phyloP scores from a whole-genome alignment of 2,329 filamentous ascomycete species.

The Ophiostoma quercus region DNA sequence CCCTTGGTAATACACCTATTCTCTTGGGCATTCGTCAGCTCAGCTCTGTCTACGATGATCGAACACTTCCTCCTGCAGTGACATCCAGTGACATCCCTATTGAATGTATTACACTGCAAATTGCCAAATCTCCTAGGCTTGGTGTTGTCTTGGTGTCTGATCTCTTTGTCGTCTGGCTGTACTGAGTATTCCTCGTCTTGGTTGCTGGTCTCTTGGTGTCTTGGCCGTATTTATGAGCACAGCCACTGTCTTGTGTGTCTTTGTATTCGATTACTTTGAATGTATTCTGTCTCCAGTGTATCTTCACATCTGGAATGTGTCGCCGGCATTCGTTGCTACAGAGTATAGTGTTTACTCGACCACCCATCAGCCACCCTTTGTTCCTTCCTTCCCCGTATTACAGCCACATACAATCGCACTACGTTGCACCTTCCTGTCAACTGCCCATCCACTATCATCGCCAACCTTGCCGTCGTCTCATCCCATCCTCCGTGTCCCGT shows the following conservation, averaged over 20 bases:
- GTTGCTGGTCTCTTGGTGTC: background rate
- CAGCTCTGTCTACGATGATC: background rate
- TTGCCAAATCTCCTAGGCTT: slow-evolving; percentile 13
- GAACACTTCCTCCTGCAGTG: too few relatives aligned
- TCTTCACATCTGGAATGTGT: background rate
- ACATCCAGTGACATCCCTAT: background rate
- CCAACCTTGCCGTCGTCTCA: background rate
- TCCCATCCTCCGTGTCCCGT: slow-evolving; percentile 7
- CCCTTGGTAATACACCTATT: background rate
- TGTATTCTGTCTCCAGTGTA: background rate
- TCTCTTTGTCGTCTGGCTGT: background rate
- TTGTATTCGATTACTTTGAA: background rate
- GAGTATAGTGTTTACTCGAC: background rate
- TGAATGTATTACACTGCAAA: background rate
- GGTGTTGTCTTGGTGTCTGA: slow-evolving; percentile 12
- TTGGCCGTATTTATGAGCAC: background rate
- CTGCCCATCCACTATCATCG: background rate
- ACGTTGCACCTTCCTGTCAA: background rate
- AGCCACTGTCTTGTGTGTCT: background rate
- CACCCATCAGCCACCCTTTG: background rate
- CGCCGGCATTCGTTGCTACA: slow-evolving; percentile 1
- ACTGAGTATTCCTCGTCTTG: background rate
- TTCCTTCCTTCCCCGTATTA: background rate
- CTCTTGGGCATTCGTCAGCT: background rate
- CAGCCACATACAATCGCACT: background rate